phyloP scores from a whole-genome alignment of 805 yeast genomes.

The Candida sithepensis region DNA sequence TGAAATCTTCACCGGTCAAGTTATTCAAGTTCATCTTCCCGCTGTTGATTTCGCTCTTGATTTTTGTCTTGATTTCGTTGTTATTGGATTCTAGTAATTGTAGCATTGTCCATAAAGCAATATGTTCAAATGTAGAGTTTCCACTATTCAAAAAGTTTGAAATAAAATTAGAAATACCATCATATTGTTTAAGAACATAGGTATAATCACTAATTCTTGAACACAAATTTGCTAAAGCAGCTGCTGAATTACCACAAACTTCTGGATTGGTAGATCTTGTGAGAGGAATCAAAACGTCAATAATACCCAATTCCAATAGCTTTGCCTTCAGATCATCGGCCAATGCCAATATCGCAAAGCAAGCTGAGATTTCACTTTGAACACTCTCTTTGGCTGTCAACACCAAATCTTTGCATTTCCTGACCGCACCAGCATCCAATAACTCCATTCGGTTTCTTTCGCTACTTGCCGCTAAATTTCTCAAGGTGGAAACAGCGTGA shows the following conservation, averaged over 20 bases:
- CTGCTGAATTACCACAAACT: constrained; percentile 97
- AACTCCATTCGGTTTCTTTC: constrained; percentile 90
- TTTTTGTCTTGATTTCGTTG: constrained; percentile 44
- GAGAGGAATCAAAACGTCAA: constrained; percentile 86
- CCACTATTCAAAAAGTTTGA: constrained; percentile 74
- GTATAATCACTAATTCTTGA: constrained; percentile 84
- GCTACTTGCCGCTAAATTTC: constrained; percentile 93
- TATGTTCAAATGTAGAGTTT: constrained; percentile 94
- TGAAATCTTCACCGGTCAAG: constrained; percentile 32
- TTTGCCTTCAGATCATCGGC: constrained; percentile 92
- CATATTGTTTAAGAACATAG: constrained; percentile 79
- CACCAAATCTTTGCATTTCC: constrained; percentile 85
- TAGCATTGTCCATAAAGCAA: constrained; percentile 94
- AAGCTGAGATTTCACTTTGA: constrained; percentile 94
- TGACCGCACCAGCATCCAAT: constrained; percentile 92
- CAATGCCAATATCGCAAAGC: constrained; percentile 92
- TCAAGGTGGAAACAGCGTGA: constrained; percentile 92
- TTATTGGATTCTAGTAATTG: constrained; percentile 90
- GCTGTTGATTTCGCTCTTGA: constrained; percentile 31
- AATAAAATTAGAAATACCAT: constrained; percentile 84
- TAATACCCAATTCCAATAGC: constrained; percentile 76
- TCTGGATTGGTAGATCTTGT: constrained; percentile 86
- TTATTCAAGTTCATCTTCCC: constrained; percentile 32
- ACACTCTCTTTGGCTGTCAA: constrained; percentile 84
- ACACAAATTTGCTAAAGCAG: constrained; percentile 93